phyloP scores from a whole-genome alignment of 768 basidiomycete genomes.

The Austroboletus festivus region DNA sequence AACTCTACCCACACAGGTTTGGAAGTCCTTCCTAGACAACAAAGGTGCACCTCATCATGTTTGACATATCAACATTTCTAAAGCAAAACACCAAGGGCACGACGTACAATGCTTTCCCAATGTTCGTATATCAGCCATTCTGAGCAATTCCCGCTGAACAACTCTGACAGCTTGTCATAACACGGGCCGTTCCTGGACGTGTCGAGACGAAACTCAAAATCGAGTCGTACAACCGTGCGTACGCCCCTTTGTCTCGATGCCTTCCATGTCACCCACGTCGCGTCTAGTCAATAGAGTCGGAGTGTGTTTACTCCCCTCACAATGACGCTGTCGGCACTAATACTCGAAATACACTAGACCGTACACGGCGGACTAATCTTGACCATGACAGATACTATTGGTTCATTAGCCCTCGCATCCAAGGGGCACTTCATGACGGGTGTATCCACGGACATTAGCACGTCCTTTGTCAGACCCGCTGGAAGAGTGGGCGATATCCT shows the following conservation, averaged over 20 bases:
- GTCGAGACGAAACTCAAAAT: constrained; percentile 70
- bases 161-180: constrained; percentile 54
- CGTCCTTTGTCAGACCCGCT: constrained; percentile 75
- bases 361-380: constrained; percentile 81
- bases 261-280: neutral
- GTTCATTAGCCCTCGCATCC: constrained; percentile 79
- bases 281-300: constrained; percentile 75
- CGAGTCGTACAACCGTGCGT: constrained; percentile 70
- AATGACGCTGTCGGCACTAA: neutral
- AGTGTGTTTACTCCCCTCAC: constrained; percentile 39
- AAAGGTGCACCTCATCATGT: constrained; percentile 47
- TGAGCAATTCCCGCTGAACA: constrained; percentile 1
- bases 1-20: constrained; percentile 45
- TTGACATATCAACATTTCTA: neutral
- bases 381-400: constrained; percentile 81
- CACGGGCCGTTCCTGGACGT: constrained; percentile 65
- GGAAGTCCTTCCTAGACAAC: constrained; percentile 76
- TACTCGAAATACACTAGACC: constrained; percentile 30
- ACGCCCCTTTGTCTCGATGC: neutral
- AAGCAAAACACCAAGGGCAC: constrained; percentile 52
- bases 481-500: constrained; percentile 70
- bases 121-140: constrained; percentile 38
- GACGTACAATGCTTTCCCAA: constrained; percentile 79
- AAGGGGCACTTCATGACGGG: constrained; percentile 87
- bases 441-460: constrained; percentile 77